phyloP scores from a whole-genome alignment of 495 filamentous ascomycete genomes.

The Penicillium pancosmium region DNA sequence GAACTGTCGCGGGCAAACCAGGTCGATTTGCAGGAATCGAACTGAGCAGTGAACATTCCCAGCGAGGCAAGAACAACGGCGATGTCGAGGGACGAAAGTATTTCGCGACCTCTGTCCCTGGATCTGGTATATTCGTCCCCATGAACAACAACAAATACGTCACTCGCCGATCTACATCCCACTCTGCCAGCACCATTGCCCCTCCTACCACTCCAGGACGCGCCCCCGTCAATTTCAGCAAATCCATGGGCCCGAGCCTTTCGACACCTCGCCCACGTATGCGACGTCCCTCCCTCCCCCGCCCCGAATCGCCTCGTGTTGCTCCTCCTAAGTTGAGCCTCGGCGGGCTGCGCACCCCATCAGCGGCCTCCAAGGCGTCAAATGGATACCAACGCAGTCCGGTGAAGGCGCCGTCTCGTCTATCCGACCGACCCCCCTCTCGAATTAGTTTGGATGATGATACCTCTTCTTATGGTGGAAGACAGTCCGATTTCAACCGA shows the following conservation, averaged over 20 bases:
- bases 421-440: constrained; percentile 47
- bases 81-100: constrained; percentile 89
- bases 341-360: constrained; percentile 52
- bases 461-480: constrained; percentile 28
- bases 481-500: constrained; percentile 49
- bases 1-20: constrained; percentile 82
- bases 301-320: constrained; percentile 78
- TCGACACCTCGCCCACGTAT: constrained; percentile 67
- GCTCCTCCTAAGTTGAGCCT: constrained; percentile 57
- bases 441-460: constrained; percentile 47
- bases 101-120: constrained; percentile 76
- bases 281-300: constrained; percentile 71
- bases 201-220: constrained; percentile 68
- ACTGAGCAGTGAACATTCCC: constrained; percentile 75
- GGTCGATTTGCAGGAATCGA: constrained; percentile 96
- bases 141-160: constrained; percentile 79
- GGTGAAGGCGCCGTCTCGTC: constrained; percentile 45
- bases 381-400: constrained; percentile 44
- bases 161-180: constrained; percentile 53
- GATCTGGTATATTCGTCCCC: constrained; percentile 93
- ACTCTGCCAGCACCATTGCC: constrained; percentile 57
- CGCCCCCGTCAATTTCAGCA: constrained; percentile 66
- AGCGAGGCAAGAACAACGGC: constrained; percentile 90
- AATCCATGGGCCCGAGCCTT: constrained; percentile 79
- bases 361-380: constrained; percentile 35